Evolutionary conservation across 306 rosid species (phyloP), one percentile per base, ranked within the genome.

Genomic region (Rosa multiflora): DNA sequence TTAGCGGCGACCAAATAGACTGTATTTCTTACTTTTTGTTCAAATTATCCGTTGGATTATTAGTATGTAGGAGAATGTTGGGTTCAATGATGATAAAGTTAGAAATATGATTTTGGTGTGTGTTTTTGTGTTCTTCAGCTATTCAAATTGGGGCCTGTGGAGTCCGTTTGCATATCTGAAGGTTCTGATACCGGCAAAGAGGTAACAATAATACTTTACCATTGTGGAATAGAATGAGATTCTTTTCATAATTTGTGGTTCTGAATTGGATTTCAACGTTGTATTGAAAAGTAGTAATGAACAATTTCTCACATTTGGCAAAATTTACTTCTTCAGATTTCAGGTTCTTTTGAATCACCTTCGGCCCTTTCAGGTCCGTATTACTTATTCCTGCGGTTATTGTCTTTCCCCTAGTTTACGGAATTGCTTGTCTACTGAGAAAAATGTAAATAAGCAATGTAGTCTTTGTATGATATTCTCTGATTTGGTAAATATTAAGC

Each of bases 101-200:
- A 59, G 37, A 29, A 40, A 72, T 80, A 46, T 64, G 72, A 74
- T 73, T 72, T 75, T n/a, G 48, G 69, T 47, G 63, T 72, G 43
- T 75, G 59, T 72, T 74, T 64, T 69, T 83, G 81, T 73, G 44
- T 84, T 76, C 48, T 81, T 43, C 88, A 93, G 99, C 82, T 95
- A 40, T 95, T 86, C 85, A 90, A 83, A 83, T 62, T 95, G 79
- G 81, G 90, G 11, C 85, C 96, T 71, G 80, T 88, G 83, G 88
- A 79, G 75, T 95, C 94, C 6, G 84, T 93, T 79, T 95, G 98
- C 87, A 61, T 90, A 68, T 79, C 79, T 58, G 91, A 91, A 79
- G 84, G 79, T 9, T 81, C 95, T 64, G 91, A 84, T 74, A 72
- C 17, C 37, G 23, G 64, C 61, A 67, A 86, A 73, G 81, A 90